These are phyloP conservation scores for Corylus heterophylla DNA, from an alignment of 306 rosid species.

Conservation along the genomic window DNA sequence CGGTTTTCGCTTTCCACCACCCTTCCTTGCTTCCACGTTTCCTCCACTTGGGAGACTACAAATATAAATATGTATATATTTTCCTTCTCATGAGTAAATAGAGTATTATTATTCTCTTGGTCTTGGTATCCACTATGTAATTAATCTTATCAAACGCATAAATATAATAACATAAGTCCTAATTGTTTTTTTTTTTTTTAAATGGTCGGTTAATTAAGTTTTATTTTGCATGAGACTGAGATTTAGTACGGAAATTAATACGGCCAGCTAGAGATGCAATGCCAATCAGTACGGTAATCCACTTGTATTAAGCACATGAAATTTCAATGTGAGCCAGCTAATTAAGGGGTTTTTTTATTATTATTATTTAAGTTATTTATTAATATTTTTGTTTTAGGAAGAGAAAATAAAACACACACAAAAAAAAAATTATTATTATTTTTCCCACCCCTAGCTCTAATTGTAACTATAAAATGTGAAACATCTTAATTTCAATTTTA, in stretches of 20 bases:
- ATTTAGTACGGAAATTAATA: constrained; percentile 7
- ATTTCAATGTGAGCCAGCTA: too few relatives aligned
- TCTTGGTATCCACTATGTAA: neutral
- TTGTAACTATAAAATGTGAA: too few relatives aligned
- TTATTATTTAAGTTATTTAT: too few relatives aligned
- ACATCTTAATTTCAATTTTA: too few relatives aligned
- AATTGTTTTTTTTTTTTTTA: neutral
- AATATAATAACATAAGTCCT: neutral
- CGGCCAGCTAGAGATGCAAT: constrained; percentile 9
- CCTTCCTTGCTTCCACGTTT: constrained; percentile 34
- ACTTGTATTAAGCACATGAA: neutral
- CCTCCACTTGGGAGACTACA: constrained; percentile 21
- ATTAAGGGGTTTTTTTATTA: too few relatives aligned
- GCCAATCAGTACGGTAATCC: neutral
- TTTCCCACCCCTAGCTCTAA: too few relatives aligned
- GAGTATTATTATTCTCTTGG: neutral
- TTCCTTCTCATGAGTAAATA: neutral
- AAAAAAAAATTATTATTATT: too few relatives aligned
- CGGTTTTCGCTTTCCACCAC: constrained; percentile 34
- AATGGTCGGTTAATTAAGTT: neutral
- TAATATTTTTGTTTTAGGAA: too few relatives aligned
- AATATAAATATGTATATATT: too few relatives aligned
- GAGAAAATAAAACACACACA: too few relatives aligned
- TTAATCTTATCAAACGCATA: neutral
- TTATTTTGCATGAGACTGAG: neutral